Evolutionary conservation across 352 stramenopile species (phyloP).

Genomic region (Phytophthora citricola): DNA sequence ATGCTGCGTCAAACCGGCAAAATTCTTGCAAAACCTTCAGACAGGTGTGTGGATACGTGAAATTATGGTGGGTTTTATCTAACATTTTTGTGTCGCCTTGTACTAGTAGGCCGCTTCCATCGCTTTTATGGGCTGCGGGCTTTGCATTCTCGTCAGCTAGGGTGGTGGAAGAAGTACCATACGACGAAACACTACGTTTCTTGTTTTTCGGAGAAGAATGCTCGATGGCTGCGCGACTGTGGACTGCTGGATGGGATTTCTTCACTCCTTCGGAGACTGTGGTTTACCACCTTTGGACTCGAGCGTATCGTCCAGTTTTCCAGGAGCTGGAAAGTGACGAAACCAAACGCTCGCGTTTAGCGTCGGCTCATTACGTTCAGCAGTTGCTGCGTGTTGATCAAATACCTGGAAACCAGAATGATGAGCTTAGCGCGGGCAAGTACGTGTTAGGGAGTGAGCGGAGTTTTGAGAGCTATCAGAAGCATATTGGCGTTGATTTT

Average conservation of each 20-base stretch:
- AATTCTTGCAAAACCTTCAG: slow-evolving; percentile 44
- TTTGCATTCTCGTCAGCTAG: slow-evolving; percentile 68
- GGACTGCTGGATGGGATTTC: slow-evolving; percentile 91
- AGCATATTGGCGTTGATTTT: slow-evolving; percentile 64
- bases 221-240: slow-evolving; percentile 91
- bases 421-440: slow-evolving; percentile 6
- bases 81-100: slow-evolving; percentile 7
- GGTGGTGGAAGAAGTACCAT: slow-evolving; percentile 77
- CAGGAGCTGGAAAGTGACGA: slow-evolving; percentile 66
- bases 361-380: slow-evolving; percentile 40
- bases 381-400: slow-evolving; percentile 26
- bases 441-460: slow-evolving; percentile 41
- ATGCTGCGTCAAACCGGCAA: slow-evolving; percentile 72
- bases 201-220: slow-evolving; percentile 96
- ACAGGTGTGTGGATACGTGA: slow-evolving; percentile 29
- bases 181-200: slow-evolving; percentile 85
- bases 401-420: background rate
- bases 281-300: slow-evolving; percentile 93
- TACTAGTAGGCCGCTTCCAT: slow-evolving; percentile 52
- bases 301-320: slow-evolving; percentile 77
- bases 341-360: slow-evolving; percentile 27
- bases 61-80: background rate
- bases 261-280: slow-evolving; percentile 80
- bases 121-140: slow-evolving; percentile 76
- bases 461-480: slow-evolving; percentile 55